These are phyloP conservation scores for Podila clonocystis DNA, from an alignment of 192 early-diverging fungal species.

Conservation along the genomic window DNA sequence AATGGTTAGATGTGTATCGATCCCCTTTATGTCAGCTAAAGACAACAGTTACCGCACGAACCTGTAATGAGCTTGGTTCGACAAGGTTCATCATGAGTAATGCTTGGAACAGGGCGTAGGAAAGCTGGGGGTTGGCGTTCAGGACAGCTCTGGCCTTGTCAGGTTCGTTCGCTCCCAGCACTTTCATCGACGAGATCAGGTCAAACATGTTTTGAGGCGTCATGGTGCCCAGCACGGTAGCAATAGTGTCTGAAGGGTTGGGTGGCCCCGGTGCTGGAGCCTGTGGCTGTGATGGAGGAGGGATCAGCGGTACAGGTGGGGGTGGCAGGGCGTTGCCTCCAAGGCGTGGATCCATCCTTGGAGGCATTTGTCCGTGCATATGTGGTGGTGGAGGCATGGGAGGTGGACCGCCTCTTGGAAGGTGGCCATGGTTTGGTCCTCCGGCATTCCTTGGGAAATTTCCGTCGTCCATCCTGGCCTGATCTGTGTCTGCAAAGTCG, in stretches of 20 bases:
- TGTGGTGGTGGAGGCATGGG: constrained; percentile 9
- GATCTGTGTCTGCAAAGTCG: constrained; percentile 91
- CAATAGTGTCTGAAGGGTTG: constrained; percentile 35
- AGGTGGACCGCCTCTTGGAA: neutral
- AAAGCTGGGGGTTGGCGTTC: constrained; percentile 80
- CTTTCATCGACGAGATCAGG: constrained; percentile 43
- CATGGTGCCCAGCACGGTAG: constrained; percentile 43
- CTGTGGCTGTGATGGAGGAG: neutral
- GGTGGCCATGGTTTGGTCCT: constrained; percentile 35
- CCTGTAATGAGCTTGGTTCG: constrained; percentile 70
- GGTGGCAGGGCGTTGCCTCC: neutral
- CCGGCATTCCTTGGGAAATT: constrained; percentile 22
- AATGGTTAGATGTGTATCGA: neutral
- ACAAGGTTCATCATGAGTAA: constrained; percentile 83
- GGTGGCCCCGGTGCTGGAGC: constrained; percentile 4
- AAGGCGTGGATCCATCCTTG: constrained; percentile 29
- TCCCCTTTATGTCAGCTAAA: neutral
- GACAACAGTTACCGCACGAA: constrained; percentile 17
- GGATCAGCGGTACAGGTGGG: constrained; percentile 1
- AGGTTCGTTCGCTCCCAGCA: constrained; percentile 56
- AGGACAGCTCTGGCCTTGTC: constrained; percentile 77
- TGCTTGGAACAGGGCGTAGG: constrained; percentile 87
- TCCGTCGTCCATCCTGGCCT: constrained; percentile 35
- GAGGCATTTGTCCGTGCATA: constrained; percentile 17
- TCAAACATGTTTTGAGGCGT: constrained; percentile 45